Conservation (phyloP, 768 basidiomycete species). For the Calvatia gigantea region DNA sequence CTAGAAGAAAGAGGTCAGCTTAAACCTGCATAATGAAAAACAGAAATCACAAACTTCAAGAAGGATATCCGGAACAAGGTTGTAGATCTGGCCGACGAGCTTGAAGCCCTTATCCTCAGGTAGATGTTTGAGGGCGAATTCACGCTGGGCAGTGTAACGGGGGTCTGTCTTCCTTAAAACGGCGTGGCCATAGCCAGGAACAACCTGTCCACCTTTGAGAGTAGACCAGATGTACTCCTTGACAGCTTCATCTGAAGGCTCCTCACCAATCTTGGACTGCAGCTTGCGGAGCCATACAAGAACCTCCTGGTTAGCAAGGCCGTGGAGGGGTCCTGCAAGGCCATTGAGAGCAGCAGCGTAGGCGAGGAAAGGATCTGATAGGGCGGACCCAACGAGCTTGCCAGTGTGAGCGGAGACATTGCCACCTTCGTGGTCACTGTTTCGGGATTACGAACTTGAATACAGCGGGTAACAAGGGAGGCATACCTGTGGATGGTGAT, state of each 20-base stretch:
- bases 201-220: slow-evolving; percentile 88
- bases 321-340: slow-evolving; percentile 95
- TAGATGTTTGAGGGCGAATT: slow-evolving; percentile 84
- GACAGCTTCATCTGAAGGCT: slow-evolving; percentile 82
- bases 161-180: slow-evolving; percentile 91
- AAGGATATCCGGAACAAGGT: slow-evolving; percentile 86
- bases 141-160: slow-evolving; percentile 86
- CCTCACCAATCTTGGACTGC: slow-evolving; percentile 84
- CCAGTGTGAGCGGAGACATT: slow-evolving; percentile 97
- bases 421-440: slow-evolving; percentile 94
- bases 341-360: slow-evolving; percentile 93
- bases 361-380: slow-evolving; percentile 96
- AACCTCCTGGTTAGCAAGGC: slow-evolving; percentile 97
- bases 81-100: slow-evolving; percentile 86
- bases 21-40: neutral
- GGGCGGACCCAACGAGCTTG: slow-evolving; percentile 90
- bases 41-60: slow-evolving; percentile 51
- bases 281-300: slow-evolving; percentile 93
- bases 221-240: slow-evolving; percentile 95
- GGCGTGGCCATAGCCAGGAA: slow-evolving; percentile 90
- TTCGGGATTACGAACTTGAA: neutral
- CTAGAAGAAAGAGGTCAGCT: slow-evolving; percentile 27
- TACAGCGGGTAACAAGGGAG: neutral
- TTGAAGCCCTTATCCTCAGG: slow-evolving; percentile 90
- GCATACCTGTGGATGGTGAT: slow-evolving; percentile 89